Evolutionary conservation across 306 rosid species (phyloP).

Genomic region (Lathyrus sativus): DNA sequence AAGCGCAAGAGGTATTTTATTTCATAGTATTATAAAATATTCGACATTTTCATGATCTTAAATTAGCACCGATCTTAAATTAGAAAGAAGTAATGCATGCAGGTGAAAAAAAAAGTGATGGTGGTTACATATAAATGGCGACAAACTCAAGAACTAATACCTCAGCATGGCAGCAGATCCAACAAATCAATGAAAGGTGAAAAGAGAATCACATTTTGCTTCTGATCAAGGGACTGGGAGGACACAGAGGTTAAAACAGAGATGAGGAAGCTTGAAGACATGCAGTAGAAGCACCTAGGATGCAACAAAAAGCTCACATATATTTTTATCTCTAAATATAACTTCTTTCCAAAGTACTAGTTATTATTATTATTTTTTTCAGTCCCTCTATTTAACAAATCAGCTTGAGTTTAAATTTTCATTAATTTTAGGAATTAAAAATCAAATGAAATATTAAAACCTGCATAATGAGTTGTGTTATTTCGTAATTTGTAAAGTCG

Average conservation of each 20-base stretch:
- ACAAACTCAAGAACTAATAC: constrained; percentile 31
- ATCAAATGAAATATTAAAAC: too few species aligned
- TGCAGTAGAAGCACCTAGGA: constrained; percentile 34
- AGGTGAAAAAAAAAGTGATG: constrained; percentile 67
- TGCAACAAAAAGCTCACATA: constrained; percentile 31
- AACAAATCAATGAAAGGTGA: constrained; percentile 28
- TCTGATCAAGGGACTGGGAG: constrained; percentile 31
- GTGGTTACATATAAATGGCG: constrained; percentile 49
- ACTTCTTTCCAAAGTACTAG: neutral
- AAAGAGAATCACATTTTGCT: constrained; percentile 29
- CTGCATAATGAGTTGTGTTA: too few species aligned
- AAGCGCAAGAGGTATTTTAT: constrained; percentile 85
- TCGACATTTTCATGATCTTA: neutral
- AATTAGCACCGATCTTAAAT: constrained; percentile 53
- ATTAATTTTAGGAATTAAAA: too few species aligned
- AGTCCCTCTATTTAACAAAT: neutral
- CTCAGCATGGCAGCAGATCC: constrained; percentile 29
- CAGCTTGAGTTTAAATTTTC: too few species aligned
- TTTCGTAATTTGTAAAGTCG: too few species aligned
- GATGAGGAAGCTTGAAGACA: constrained; percentile 37
- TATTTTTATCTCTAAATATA: neutral
- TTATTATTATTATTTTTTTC: neutral
- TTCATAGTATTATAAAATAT: neutral
- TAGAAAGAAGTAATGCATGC: constrained; percentile 79
- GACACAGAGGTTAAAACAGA: constrained; percentile 27